Evolutionary conservation across 176 grass and related monocot species (phyloP).

Genomic region (Poa pratensis): DNA sequence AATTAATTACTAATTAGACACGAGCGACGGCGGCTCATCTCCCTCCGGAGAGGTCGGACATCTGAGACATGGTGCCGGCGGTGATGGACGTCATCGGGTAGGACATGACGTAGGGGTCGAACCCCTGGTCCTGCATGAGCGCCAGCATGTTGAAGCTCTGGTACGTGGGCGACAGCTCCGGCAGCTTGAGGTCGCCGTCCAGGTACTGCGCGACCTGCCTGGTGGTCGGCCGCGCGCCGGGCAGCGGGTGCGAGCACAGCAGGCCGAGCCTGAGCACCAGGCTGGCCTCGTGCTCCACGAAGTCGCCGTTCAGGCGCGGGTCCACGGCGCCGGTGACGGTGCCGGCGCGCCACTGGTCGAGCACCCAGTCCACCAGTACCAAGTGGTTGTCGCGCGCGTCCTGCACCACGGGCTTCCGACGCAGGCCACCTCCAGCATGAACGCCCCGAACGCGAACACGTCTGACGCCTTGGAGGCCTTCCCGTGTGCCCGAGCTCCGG

Average conservation of each 20-base stretch:
- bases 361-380: conserved; percentile 64
- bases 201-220: conserved; percentile 58
- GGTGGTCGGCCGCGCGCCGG: conserved; percentile 43
- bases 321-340: conserved; percentile 40
- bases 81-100: conserved; percentile 45
- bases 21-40: conserved; percentile 25
- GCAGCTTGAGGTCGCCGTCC: conserved; percentile 51
- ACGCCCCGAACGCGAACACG: conserved; percentile 60
- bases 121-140: conserved; percentile 63
- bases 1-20: neutral
- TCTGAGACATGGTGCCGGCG: conserved; percentile 35
- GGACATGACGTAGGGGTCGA: conserved; percentile 56
- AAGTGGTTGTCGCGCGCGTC: conserved; percentile 46
- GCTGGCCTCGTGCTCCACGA: conserved; percentile 42
- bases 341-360: conserved; percentile 52
- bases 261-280: conserved; percentile 55
- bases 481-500: conserved; percentile 62
- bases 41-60: conserved; percentile 58
- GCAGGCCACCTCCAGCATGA: conserved; percentile 70
- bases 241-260: conserved; percentile 59
- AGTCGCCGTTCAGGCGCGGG: conserved; percentile 40
- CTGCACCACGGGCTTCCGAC: conserved; percentile 55
- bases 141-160: conserved; percentile 51
- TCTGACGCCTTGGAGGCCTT: conserved; percentile 64
- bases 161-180: conserved; percentile 60